Conservation (phyloP, 108 stramenopile species). For the Phaeodactylum tricornutum region DNA sequence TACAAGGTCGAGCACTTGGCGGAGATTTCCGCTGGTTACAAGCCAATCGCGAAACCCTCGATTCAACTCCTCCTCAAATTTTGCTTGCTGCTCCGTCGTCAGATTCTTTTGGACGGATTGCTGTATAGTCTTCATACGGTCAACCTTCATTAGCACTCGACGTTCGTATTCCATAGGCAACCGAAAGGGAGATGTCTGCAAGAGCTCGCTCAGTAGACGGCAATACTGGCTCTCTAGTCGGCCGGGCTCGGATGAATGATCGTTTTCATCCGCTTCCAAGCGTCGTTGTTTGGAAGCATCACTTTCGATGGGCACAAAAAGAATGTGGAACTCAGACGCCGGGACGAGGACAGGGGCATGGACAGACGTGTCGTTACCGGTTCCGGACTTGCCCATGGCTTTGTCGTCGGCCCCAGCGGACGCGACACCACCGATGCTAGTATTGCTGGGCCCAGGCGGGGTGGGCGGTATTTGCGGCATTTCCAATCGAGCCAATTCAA, state of each 20-base stretch:
- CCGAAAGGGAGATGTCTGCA: slow-evolving; percentile 76
- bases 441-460: slow-evolving; percentile 12
- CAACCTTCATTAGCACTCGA: slow-evolving; percentile 56
- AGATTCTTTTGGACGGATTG: slow-evolving; percentile 51
- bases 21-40: slow-evolving; percentile 82
- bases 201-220: slow-evolving; percentile 54
- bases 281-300: slow-evolving; percentile 45
- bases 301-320: slow-evolving; percentile 63
- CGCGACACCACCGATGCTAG: no score
- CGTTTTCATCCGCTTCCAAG: slow-evolving; percentile 19
- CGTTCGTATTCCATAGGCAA: slow-evolving; percentile 78
- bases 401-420: slow-evolving; percentile 62
- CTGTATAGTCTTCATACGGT: slow-evolving; percentile 62
- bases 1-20: slow-evolving; percentile 87
- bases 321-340: slow-evolving; percentile 62
- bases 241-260: slow-evolving; percentile 12
- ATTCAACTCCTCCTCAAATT: slow-evolving; percentile 73
- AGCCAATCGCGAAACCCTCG: slow-evolving; percentile 86
- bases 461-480: slow-evolving; percentile 45
- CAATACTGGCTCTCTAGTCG: slow-evolving; percentile 67
- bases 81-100: slow-evolving; percentile 44
- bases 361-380: slow-evolving; percentile 36
- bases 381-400: slow-evolving; percentile 29
- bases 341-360: slow-evolving; percentile 62
- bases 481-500: slow-evolving; percentile 42